Conservation (phyloP, 495 filamentous ascomycete genomes). For the Xylaria acuta region DNA sequence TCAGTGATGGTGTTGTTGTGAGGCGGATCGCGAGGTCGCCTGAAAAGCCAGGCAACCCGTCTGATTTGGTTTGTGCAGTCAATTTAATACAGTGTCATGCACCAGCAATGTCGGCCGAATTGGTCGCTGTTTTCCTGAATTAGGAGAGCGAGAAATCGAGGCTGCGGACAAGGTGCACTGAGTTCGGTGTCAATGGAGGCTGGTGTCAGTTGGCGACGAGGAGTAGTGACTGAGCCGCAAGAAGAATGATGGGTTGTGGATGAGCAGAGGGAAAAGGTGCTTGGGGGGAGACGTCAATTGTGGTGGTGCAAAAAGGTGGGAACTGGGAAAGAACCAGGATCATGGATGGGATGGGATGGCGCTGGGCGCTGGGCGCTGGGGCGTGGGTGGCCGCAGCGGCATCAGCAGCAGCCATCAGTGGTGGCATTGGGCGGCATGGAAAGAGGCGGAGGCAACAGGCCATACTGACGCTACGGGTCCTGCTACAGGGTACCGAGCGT, state of each 20-base stretch:
- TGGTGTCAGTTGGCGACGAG: conserved; percentile 36
- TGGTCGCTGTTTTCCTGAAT: conserved; percentile 14
- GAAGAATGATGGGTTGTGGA: conserved; percentile 41
- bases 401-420: not conserved
- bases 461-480: not conserved
- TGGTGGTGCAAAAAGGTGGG: conserved; percentile 47
- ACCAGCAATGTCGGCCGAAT: not conserved
- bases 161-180: conserved; percentile 26
- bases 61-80: conserved; percentile 17
- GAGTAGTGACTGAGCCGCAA: conserved; percentile 45
- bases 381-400: conserved; percentile 13
- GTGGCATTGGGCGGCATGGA: not conserved
- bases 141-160: conserved; percentile 20
- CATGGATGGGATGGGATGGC: not conserved
- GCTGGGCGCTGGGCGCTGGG: not conserved
- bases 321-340: conserved; percentile 33
- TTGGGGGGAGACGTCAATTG: conserved; percentile 38
- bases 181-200: conserved; percentile 32
- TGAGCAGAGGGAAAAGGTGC: conserved; percentile 43
- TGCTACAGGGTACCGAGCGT: conserved; percentile 5
- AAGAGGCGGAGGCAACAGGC: conserved; percentile 7
- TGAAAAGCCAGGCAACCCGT: conserved; percentile 15
- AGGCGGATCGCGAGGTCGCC: conserved; percentile 18
- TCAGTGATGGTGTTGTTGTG: conserved; percentile 39
- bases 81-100: not conserved